Evolutionary conservation across 441 rosid species (phyloP).

Genomic region (Mallotus japonicus): DNA sequence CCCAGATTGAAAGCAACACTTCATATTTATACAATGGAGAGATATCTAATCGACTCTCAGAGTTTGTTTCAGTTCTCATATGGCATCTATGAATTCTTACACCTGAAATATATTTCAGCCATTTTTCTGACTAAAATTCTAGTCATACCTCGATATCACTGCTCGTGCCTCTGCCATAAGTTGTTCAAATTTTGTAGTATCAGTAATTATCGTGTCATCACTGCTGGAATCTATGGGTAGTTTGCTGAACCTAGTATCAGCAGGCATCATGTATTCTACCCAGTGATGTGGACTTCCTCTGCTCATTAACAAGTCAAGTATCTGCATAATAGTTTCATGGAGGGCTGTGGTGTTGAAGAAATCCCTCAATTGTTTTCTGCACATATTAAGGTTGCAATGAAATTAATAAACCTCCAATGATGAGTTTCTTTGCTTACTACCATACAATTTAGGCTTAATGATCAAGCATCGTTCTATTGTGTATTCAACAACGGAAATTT

Average conservation of each 20-base stretch:
- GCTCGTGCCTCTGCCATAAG: slow-evolving; percentile 75
- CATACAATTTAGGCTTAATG: neutral
- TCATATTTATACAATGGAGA: neutral
- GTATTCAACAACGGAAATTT: neutral
- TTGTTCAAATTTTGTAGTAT: slow-evolving; percentile 58
- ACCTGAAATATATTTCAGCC: neutral
- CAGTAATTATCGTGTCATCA: slow-evolving; percentile 28
- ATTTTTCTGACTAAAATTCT: neutral
- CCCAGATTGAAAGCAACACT: neutral
- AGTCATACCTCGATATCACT: slow-evolving; percentile 64
- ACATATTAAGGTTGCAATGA: slow-evolving; percentile 18
- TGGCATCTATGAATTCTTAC: neutral
- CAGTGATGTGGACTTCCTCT: slow-evolving; percentile 64
- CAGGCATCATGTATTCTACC: slow-evolving; percentile 76
- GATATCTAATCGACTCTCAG: neutral
- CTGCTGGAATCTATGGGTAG: slow-evolving; percentile 32
- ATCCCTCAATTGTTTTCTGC: slow-evolving; percentile 82
- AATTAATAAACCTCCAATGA: slow-evolving; percentile 7
- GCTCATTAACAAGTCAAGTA: slow-evolving; percentile 71
- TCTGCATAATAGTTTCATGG: slow-evolving; percentile 60
- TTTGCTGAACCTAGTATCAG: slow-evolving; percentile 40
- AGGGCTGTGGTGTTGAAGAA: slow-evolving; percentile 44
- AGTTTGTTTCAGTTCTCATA: neutral
- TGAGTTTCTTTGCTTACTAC: neutral
- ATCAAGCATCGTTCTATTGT: neutral